Evolutionary conservation across 768 basidiomycete species (phyloP), one percentile per base, ranked within the genome.

Genomic region (Termitomyces sp.): DNA sequence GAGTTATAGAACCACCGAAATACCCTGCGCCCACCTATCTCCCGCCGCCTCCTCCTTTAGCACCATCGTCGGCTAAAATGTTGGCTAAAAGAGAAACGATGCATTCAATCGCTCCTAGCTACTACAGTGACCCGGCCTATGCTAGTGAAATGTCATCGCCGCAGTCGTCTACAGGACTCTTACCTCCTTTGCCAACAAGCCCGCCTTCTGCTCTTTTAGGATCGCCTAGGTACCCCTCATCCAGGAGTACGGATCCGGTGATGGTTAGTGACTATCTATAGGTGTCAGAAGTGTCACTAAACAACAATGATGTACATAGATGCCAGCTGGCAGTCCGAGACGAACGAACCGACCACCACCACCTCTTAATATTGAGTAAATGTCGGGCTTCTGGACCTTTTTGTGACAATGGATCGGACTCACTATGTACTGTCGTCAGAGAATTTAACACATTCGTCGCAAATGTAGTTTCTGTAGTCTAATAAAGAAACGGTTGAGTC

Each of bases 31-130:
- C 73, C 50, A 69, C 67, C 12, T 68, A 72, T 33, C 66, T 71
- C 13, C 68, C 70, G 8, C 65, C 67, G 0, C 44, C 58, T 24
- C 48, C 57, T 16, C 58, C 61, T 22, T 63, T 63, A 35, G 62
- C 53, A 4, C 3, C 1, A 16, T 20, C 33, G 7, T 44, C 49
- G 33, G 8, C 55, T 20, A 16, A 32, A 28, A 18, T 2, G n/a
- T 39, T 55, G 4, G 35, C 44, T n/a, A 61, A 57, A 52, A 48
- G 57, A 22, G 60, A 67, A 22, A 59, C 60, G 57, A 48, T 64
- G 57, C 75, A 74, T 54, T 77, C 76, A 1, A 74, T 77, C 44
- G 74, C 77, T 58, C 75, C 76, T n/a, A 78, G 76, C 64, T 28
- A 28, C 28, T 28, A 28, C 28, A 28, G 28, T n/a, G 68, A 72